These are phyloP conservation scores for Pisolithus tinctorius DNA, from an alignment of 768 basidiomycete genomes.

Conservation along the genomic window DNA sequence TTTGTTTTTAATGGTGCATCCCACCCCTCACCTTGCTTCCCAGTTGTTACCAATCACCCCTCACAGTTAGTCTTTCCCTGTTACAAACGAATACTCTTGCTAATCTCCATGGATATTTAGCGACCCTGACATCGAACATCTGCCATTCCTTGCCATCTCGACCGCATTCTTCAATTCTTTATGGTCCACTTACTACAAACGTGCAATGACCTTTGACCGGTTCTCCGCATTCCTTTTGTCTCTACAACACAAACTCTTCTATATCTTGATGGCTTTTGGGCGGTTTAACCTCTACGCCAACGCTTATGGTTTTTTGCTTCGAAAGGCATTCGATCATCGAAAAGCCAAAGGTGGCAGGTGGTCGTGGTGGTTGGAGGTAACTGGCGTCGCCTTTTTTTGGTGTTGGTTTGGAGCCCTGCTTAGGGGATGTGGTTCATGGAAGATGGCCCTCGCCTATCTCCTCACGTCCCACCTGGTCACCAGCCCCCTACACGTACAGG, in stretches of 20 bases:
- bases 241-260: constrained; percentile 89
- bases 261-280: constrained; percentile 81
- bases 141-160: constrained; percentile 94
- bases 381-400: constrained; percentile 81
- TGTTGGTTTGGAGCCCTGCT: constrained; percentile 76
- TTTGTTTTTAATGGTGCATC: background rate
- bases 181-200: constrained; percentile 94
- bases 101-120: constrained; percentile 30
- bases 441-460: constrained; percentile 63
- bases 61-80: constrained; percentile 60
- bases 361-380: constrained; percentile 73
- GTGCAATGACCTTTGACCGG: constrained; percentile 72
- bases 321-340: constrained; percentile 56
- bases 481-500: constrained; percentile 94
- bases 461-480: constrained; percentile 80
- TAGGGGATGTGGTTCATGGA: constrained; percentile 64
- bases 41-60: constrained; percentile 96
- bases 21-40: constrained; percentile 1
- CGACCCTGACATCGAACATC: constrained; percentile 79
- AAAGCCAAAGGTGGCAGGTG: constrained; percentile 65
- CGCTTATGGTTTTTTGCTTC: constrained; percentile 71
- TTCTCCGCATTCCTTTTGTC: constrained; percentile 59
- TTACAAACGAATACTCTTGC: background rate
- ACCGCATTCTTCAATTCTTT: constrained; percentile 78
- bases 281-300: constrained; percentile 93